These are phyloP conservation scores for Tephrocybe sp. DNA, from an alignment of 768 basidiomycete species.

Conservation along the genomic window DNA sequence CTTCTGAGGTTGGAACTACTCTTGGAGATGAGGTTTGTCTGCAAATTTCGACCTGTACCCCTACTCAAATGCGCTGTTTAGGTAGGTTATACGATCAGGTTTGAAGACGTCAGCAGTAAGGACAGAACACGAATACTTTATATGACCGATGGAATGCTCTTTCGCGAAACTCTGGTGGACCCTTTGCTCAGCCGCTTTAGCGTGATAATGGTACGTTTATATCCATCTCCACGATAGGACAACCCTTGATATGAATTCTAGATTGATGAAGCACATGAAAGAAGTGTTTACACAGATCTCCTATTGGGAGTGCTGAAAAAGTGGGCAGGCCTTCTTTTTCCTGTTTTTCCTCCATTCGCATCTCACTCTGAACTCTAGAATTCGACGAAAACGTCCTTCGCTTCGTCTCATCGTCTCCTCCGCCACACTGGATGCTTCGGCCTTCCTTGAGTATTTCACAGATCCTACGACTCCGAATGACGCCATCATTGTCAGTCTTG, in stretches of 20 bases:
- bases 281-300: conserved; percentile 94
- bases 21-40: conserved; percentile 81
- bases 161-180: conserved; percentile 89
- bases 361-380: conserved; percentile 46
- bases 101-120: conserved; percentile 89
- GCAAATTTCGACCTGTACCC: conserved; percentile 19
- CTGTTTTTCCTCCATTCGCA: background rate
- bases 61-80: conserved; percentile 25
- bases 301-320: conserved; percentile 92
- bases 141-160: conserved; percentile 98
- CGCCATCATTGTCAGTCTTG: conserved; percentile 82
- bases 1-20: conserved; percentile 84
- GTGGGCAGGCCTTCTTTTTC: conserved; percentile 37
- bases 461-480: conserved; percentile 59
- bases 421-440: conserved; percentile 91
- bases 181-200: conserved; percentile 91
- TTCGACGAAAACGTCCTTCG: conserved; percentile 86
- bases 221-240: conserved; percentile 1
- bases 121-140: conserved; percentile 88
- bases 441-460: conserved; percentile 88
- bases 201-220: conserved; percentile 79
- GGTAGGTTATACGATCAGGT: conserved; percentile 98
- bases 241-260: conserved; percentile 24
- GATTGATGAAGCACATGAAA: conserved; percentile 98
- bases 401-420: conserved; percentile 93